Conservation (phyloP, 1,139 yeast genomes). For the Magnusiomyces paraingens region DNA sequence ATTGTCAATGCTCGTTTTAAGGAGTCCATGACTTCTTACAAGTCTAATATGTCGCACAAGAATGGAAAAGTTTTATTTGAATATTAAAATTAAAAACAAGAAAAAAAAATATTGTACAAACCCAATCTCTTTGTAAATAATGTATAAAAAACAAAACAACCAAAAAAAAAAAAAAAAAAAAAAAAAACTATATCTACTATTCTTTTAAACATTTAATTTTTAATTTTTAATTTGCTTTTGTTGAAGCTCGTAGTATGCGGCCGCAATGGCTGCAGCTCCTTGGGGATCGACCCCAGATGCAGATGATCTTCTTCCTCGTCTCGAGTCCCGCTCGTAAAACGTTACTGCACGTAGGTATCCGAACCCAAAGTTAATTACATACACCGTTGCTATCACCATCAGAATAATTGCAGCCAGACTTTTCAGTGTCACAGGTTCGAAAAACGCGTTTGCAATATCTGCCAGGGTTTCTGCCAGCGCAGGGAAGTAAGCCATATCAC, state of each 20-base stretch:
- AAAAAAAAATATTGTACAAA: too few species aligned
- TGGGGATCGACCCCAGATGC: too few species aligned
- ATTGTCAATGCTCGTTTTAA: conserved; percentile 38
- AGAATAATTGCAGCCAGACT: conserved; percentile 39
- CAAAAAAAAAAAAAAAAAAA: not conserved
- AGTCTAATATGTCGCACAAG: too few species aligned
- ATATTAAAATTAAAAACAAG: not conserved
- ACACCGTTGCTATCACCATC: conserved; percentile 25
- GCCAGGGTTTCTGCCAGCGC: conserved; percentile 61
- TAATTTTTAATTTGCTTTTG: not conserved
- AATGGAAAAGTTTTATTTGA: too few species aligned
- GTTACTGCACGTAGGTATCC: conserved; percentile 32
- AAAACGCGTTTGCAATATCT: conserved; percentile 66
- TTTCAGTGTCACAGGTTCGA: conserved; percentile 65
- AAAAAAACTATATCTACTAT: not conserved
- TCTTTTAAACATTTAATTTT: not conserved
- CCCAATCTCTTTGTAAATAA: not conserved
- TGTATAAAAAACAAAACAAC: too few species aligned
- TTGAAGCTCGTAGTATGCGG: not conserved
- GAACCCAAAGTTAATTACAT: conserved; percentile 41
- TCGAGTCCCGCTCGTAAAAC: not conserved
- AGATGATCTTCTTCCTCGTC: too few species aligned
- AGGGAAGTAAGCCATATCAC: conserved; percentile 1
- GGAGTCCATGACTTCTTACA: not conserved
- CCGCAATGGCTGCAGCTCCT: too few species aligned